Evolutionary conservation across 1,284 basidiomycete genomes (phyloP), one percentile per base, ranked within the genome.

Genomic region (Sparassis latifolia): DNA sequence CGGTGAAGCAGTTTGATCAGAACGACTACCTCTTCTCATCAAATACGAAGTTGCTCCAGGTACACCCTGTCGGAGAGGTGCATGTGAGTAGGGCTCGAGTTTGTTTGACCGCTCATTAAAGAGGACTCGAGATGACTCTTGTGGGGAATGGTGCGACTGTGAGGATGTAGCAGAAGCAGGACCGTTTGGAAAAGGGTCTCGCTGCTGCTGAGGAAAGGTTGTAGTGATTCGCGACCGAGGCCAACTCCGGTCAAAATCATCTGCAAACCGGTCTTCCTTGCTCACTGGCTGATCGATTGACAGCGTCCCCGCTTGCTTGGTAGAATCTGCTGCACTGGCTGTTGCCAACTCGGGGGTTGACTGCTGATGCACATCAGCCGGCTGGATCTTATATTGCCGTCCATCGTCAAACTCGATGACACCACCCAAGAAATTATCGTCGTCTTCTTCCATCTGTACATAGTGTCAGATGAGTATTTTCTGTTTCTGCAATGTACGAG

Each of bases 331-430:
- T n/a, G 52, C 57, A 20, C 46, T 53, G 28, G 42, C 29, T 31
- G 49, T 43, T 37, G 44, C 35, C 9, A 44, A 32, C 20, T 59
- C 58, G 33, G 55, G 20, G 7, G 55, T 46, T 12, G 48, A 45
- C 33, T 52, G 62, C 20, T 54, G 56, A 12, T 71, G 55, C 43
- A 55, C 67, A 12, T 77, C 72, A 33, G 73, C 63, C 5, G 80
- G 67, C 54, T 84, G 79, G 52, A 93, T 76, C 58, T 84, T 90
- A 71, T 94, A 94, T 64, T 91, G 88, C 44, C 85, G 81, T 4
- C 92, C 92, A 64, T 97, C 94, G 4, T 83, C 92, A 64, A 97
- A 97, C 66, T 97, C 92, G 60, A 97, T 90, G 39, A 93, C 86
- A 40, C 86, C 89, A 59, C 83, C 88, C 37, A 96, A 69, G 60